Evolutionary conservation across 495 filamentous ascomycete species (phyloP).

Genomic region (Penicillium coprophilum): DNA sequence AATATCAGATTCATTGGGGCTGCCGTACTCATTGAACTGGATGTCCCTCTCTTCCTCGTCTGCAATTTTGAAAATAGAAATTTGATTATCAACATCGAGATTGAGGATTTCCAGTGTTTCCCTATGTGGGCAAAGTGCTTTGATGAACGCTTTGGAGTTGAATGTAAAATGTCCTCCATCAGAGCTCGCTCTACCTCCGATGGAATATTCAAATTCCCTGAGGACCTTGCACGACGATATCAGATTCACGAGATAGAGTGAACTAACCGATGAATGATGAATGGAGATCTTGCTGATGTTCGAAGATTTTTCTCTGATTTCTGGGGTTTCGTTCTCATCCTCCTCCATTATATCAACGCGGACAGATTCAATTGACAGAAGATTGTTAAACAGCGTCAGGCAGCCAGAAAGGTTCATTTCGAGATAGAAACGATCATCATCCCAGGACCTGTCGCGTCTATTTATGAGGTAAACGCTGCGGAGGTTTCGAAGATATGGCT

Average conservation of each 20-base stretch:
- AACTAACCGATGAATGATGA: conserved; percentile 17
- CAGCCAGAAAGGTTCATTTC: conserved; percentile 15
- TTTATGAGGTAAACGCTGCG: conserved; percentile 22
- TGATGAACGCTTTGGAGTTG: conserved; percentile 25
- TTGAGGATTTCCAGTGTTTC: conserved; percentile 29
- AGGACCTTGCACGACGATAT: conserved; percentile 24
- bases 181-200: conserved; percentile 19
- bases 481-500: conserved; percentile 27
- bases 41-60: neutral
- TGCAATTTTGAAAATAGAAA: neutral
- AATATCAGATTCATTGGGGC: neutral
- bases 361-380: conserved; percentile 29
- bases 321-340: neutral
- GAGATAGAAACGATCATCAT: conserved; percentile 21
- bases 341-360: conserved; percentile 19
- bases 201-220: conserved; percentile 21
- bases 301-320: conserved; percentile 10
- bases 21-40: neutral
- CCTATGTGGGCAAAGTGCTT: conserved; percentile 22
- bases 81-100: conserved; percentile 21
- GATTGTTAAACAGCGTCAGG: conserved; percentile 14
- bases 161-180: conserved; percentile 13
- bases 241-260: conserved; percentile 13
- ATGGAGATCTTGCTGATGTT: conserved; percentile 24
- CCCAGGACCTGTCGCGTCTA: neutral